phyloP scores from a whole-genome alignment of 1,284 basidiomycete genomes.

The Anthracocystis setariae region DNA sequence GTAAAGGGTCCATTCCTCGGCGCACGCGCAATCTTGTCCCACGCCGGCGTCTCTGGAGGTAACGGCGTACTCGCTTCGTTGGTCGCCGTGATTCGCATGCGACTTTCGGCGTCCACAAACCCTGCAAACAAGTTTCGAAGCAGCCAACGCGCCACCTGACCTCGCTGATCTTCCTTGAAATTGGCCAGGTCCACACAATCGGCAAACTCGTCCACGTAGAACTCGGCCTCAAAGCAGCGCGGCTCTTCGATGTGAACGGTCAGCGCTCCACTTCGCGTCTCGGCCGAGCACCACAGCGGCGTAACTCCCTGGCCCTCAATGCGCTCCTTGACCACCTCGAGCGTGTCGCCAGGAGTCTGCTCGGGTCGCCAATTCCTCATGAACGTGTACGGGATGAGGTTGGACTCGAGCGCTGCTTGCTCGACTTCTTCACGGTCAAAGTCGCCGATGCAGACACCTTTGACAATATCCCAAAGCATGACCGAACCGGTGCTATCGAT shows the following conservation, averaged over 20 bases:
- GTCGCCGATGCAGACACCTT: conserved; percentile 79
- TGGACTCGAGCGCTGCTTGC: conserved; percentile 35
- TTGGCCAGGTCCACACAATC: conserved; percentile 22
- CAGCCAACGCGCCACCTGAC: conserved; percentile 61
- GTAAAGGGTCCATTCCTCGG: conserved; percentile 63
- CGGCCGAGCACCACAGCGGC: conserved; percentile 84
- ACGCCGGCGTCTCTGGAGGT: conserved; percentile 37
- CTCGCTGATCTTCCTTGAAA: conserved; percentile 77
- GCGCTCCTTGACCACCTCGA: conserved; percentile 85
- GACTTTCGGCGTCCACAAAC: conserved; percentile 58
- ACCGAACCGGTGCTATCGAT: conserved; percentile 86
- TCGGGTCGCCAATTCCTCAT: conserved; percentile 49
- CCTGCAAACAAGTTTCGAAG: conserved; percentile 65
- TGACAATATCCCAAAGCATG: conserved; percentile 90
- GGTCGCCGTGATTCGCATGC: conserved; percentile 36
- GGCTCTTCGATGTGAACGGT: conserved; percentile 85
- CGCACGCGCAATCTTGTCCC: conserved; percentile 34
- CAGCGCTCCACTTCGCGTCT: conserved; percentile 88
- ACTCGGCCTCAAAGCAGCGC: conserved; percentile 89
- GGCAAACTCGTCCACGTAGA: conserved; percentile 86
- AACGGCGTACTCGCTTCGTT: not conserved
- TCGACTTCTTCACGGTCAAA: conserved; percentile 78
- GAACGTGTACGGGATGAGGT: conserved; percentile 23
- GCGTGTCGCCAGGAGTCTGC: conserved; percentile 72
- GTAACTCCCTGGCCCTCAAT: conserved; percentile 93